Evolutionary conservation across 2,329 filamentous ascomycete genomes (phyloP), one percentile per base, ranked within the genome.

Genomic region (Karstenula rhodostoma): DNA sequence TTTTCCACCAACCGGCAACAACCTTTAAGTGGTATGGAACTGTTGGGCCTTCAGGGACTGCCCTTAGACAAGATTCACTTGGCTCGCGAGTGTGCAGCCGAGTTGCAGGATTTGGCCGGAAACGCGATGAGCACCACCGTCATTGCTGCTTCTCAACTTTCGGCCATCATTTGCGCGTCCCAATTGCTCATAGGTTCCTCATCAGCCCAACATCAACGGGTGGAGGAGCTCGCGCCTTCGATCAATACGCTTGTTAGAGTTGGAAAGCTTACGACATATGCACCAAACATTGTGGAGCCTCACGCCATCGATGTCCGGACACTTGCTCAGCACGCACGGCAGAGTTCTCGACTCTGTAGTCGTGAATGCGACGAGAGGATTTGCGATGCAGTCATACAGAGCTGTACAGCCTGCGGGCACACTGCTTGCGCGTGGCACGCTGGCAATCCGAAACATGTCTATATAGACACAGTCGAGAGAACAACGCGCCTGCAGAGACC

Each of bases 51-150:
- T 5, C 91, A 94, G 77, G 91, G 91, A 1, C 80, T 94, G 51
- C 89, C 90, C 0, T 12, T 52, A 6, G 78, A 87, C 56, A 83
- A 84, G 51, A 79, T 94, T 12, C 79, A 87, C 0, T 81, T 93
- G n/a, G 88, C 85, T 0, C 83, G 84, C 9, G 88, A 94, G 67
- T 85, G 83, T 0, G 52, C 79, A 32, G 62, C 72, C 1, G 76
- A 93, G 19, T 79, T 92, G 2, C 86, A 89, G 63, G 87, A 93
- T 64, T 79, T 94, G 2, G 90, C 90, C 1, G 91, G 91, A 0
- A 94, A 95, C 22, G 49, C 49, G 6, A 52, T 52, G 49, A 42
- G 33, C n/a, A 52, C 49, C n/a, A 52, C 49, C 6, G 49, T 52
- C 23, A 52, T 52, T n/a, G 33, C 33, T 2, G 82, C 85, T 1